Evolutionary conservation across 805 yeast genomes (phyloP).

Genomic region (Metschnikowia noctiluminum): DNA sequence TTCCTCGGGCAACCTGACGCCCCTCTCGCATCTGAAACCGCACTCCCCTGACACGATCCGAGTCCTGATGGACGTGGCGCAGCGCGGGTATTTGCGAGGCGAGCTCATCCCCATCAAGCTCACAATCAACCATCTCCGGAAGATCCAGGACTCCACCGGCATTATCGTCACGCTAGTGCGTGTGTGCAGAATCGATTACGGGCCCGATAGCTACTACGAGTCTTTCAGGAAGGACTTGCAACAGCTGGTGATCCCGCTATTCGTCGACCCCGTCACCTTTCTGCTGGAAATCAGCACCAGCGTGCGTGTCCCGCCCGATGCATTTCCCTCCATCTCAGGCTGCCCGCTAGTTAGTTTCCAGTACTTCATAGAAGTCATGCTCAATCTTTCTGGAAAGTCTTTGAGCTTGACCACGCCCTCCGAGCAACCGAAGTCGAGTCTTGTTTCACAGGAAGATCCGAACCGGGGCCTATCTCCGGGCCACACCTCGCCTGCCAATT

Average conservation of each 20-base stretch:
- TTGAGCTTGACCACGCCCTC: slow-evolving; percentile 25
- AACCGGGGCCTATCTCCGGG: slow-evolving; percentile 11
- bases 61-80: slow-evolving; percentile 40
- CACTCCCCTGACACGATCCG: slow-evolving; percentile 28
- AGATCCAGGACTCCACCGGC: slow-evolving; percentile 66
- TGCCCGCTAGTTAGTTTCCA: slow-evolving; percentile 74
- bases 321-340: slow-evolving; percentile 78
- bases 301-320: slow-evolving; percentile 75
- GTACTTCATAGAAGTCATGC: slow-evolving; percentile 77
- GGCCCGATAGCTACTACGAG: slow-evolving; percentile 58
- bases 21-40: neutral
- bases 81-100: slow-evolving; percentile 74
- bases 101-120: slow-evolving; percentile 74
- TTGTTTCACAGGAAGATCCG: slow-evolving; percentile 8
- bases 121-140: slow-evolving; percentile 63
- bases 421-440: slow-evolving; percentile 15
- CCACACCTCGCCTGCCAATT: slow-evolving; percentile 18
- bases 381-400: slow-evolving; percentile 70
- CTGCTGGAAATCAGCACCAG: slow-evolving; percentile 57
- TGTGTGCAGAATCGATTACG: slow-evolving; percentile 62
- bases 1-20: neutral
- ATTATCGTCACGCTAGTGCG: slow-evolving; percentile 76
- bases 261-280: slow-evolving; percentile 65
- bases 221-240: slow-evolving; percentile 80
- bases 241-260: slow-evolving; percentile 73